phyloP scores from a whole-genome alignment of 345 rosid species.

The Pistacia atlantica region DNA sequence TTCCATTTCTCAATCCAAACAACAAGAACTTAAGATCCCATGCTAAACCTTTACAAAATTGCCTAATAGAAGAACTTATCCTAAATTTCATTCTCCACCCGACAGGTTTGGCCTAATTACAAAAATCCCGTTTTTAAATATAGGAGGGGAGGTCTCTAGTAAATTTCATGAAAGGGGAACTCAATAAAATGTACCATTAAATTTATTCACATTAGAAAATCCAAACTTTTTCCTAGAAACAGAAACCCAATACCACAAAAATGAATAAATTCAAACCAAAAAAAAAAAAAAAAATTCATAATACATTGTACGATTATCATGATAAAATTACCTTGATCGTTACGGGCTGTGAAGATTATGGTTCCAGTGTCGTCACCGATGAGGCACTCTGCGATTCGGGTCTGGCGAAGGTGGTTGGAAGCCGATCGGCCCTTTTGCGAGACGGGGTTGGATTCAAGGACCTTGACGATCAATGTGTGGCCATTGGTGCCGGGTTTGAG shows the following conservation, averaged over 20 bases:
- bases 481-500: slow-evolving; percentile 49
- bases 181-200: too few species aligned
- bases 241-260: background rate
- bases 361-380: slow-evolving; percentile 51
- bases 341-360: slow-evolving; percentile 45
- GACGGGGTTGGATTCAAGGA: slow-evolving; percentile 34
- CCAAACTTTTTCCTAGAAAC: too few species aligned
- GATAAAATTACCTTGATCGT: slow-evolving; percentile 37
- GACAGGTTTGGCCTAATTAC: too few species aligned
- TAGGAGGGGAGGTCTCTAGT: too few species aligned
- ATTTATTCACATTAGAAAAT: too few species aligned
- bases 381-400: slow-evolving; percentile 51
- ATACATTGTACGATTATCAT: background rate
- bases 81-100: too few species aligned
- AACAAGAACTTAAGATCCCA: background rate
- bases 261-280: background rate
- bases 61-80: background rate
- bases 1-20: background rate
- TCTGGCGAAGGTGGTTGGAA: slow-evolving; percentile 33
- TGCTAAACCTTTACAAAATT: background rate
- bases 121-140: too few species aligned
- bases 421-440: slow-evolving; percentile 37
- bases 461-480: slow-evolving; percentile 42
- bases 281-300: background rate
- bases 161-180: too few species aligned